Conservation (phyloP, 331 rosid species). For the Stylosanthes scabra region DNA sequence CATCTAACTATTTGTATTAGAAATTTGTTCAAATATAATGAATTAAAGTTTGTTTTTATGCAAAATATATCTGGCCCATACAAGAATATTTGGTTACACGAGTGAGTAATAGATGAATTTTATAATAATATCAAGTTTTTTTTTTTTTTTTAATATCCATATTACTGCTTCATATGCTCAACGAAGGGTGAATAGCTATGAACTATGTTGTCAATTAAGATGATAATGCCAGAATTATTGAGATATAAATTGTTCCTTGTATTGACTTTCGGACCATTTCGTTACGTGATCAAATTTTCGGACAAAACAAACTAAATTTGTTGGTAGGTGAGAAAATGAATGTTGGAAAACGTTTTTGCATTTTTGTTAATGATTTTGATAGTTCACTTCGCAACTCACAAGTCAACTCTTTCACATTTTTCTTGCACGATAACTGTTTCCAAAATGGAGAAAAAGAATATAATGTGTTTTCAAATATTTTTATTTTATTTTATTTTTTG, state of each 20-base stretch:
- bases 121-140: too few species aligned
- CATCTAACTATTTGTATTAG: too few species aligned
- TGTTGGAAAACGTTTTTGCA: background rate
- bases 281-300: background rate
- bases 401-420: background rate
- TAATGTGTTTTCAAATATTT: background rate
- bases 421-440: background rate
- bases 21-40: too few species aligned
- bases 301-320: background rate
- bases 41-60: too few species aligned
- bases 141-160: too few species aligned
- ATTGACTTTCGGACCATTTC: background rate
- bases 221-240: background rate
- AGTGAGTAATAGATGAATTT: too few species aligned
- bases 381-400: background rate
- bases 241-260: background rate
- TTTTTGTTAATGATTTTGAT: constrained; percentile 2
- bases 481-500: background rate
- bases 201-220: background rate
- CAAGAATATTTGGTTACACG: too few species aligned
- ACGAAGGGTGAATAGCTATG: background rate
- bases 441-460: background rate
- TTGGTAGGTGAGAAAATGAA: constrained; percentile 27
- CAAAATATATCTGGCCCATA: too few species aligned
- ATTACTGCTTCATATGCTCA: too few species aligned